Evolutionary conservation across 2,329 filamentous ascomycete species (phyloP), one percentile per base, ranked within the genome.

Genomic region (Cercospora citrullina): DNA sequence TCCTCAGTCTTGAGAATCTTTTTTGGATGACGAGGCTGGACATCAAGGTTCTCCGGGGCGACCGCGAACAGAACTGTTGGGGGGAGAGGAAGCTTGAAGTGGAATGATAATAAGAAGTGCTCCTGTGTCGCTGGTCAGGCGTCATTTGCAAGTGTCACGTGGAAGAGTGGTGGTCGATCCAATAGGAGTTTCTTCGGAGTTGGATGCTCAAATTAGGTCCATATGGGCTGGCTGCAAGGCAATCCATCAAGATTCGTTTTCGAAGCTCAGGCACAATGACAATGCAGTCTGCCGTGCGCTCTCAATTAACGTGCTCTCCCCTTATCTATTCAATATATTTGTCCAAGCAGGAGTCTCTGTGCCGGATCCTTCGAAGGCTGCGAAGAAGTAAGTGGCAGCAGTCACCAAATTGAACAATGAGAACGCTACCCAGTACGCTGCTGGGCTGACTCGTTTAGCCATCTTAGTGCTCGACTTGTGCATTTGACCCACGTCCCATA

Each of bases 311-410:
- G 30, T 31, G 30, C 30, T 51, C n/a, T n/a, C 2, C 48, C 7
- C 14, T 45, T n/a, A 62, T 51, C 42, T 62, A 23, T 51, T 62
- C 60, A 62, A 51, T 33, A 62, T n/a, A 51, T 62, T 62, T 36
- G 60, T 62, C 60, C 60, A 62, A 42, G 36, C 23, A 28, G 60
- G 60, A 42, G 48, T 62, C 4, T 48, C 36, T 14, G 39, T 62
- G 18, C 39, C 26, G 2, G 18, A 9, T 12, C 42, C 60, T 9
- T 62, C 39, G 18, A 48, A 62, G 18, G 36, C 60, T 23, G 53
- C 60, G 14, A 51, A 62, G 39, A 42, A 51, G 16, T 62, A 62
- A 3, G 14, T 18, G 9, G 60, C 42, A 30, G 26, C 36, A 31
- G 39, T 62, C 5, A 9, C 39, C 8, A 62, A 23, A 31, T 62